Base-by-base conservation (phyloP, 805 yeast species). In the Wickerhamomyces subpelliculosus region DNA sequence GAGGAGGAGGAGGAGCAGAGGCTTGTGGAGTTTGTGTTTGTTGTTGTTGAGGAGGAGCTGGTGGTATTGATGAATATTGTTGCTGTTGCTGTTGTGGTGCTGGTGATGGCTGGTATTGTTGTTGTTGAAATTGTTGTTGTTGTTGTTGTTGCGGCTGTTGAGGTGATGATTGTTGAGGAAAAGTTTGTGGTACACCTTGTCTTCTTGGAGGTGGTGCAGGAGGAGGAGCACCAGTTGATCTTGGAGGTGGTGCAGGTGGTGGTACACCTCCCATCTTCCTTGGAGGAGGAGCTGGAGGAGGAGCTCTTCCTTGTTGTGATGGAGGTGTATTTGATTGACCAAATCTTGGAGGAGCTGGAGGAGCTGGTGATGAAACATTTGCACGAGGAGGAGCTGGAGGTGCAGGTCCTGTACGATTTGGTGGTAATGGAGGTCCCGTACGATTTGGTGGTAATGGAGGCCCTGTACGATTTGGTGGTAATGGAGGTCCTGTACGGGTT, bases 301-400 rank as follows among this genome's bases (percentile, higher is more conserved):
- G 45, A 8, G 35, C 42, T 22, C 22, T 16, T 11, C 45, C 46
- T 22, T 49, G 52, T 16, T 54, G 50, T 19, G 54, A 46, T 40
- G 22, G 51, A 34, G 34, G 46, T 22, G 35, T 48, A 31, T 43
- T 39, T 11, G 46, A 32, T 23, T 38, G 37, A 16, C 38, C 39
- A 27, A 27, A 27, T 21, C 64, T 54, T 16, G 62, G 61, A 13
- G 62, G 57, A 8, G 57, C 34, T 17, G 38, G 43, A 39, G 34
- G 43, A 9, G 30, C 12, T 25, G 36, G 28, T 19, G 9, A 4
- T 23, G 36, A 16, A n/a, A 29, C 12, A 26, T 18, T 27, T 17
- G 32, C 27, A 20, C 25, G 26, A 18, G 27, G 34, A 23, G 21
- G 32, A 17, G 28, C 37, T 30, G 40, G 38, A n/a, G 43, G 41